A percentile compares a stretch with the other conserved stretches of the same genome.
phyloP scores from a whole-genome alignment of 2,329 filamentous ascomycete species.

The Orbilia javanica region DNA sequence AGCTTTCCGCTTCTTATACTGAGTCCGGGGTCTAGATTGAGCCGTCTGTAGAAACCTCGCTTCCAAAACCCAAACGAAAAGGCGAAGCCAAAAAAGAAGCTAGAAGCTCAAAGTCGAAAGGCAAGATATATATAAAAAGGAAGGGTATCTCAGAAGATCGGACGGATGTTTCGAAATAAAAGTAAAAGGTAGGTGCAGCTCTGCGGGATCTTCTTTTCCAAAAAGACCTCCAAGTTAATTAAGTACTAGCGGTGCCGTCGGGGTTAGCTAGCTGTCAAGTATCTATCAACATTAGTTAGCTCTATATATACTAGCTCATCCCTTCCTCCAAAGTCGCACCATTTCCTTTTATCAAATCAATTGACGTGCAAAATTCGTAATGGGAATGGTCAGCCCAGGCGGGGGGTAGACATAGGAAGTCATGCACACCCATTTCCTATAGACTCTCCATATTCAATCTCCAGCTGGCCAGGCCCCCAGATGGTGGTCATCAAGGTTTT shows the following conservation, averaged over 20 bases:
- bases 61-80: not conserved
- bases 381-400: conserved; percentile 42
- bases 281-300: conserved; percentile 26
- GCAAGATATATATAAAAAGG: not conserved
- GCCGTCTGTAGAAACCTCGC: not conserved
- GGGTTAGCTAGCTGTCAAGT: conserved; percentile 22
- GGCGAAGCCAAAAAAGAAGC: too few relatives aligned
- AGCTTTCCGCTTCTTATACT: conserved; percentile 7
- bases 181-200: not conserved
- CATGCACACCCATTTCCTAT: not conserved
- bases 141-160: not conserved
- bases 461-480: too few relatives aligned
- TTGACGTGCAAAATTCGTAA: conserved; percentile 37
- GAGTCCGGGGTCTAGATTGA: not conserved
- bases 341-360: conserved; percentile 25
- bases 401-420: conserved; percentile 13
- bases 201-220: not conserved
- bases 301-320: conserved; percentile 21
- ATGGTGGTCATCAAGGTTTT: not conserved
- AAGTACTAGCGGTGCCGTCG: conserved; percentile 29
- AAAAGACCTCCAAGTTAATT: conserved; percentile 19
- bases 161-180: conserved; percentile 3
- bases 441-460: not conserved
- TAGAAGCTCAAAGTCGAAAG: too few relatives aligned
- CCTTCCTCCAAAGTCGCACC: not conserved